These are phyloP conservation scores for Zygosaccharomyces pseudorouxii DNA, from an alignment of 805 yeast genomes.

Conservation along the genomic window DNA sequence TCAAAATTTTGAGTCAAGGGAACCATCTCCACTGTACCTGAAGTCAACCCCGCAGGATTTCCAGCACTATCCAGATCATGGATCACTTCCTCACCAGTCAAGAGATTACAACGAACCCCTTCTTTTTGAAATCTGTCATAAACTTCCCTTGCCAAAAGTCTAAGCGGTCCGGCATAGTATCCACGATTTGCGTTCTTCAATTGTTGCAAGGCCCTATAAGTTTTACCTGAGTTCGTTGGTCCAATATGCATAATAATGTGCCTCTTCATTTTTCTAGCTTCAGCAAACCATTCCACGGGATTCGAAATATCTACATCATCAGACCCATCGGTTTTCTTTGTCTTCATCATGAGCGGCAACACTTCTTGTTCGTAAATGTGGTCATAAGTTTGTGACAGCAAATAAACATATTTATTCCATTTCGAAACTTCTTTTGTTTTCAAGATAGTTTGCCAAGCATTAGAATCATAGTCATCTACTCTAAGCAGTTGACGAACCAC, in stretches of 20 bases:
- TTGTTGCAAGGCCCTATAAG: slow-evolving; percentile 71
- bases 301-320: slow-evolving; percentile 43
- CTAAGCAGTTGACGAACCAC: slow-evolving; percentile 18
- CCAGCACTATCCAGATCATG: slow-evolving; percentile 67
- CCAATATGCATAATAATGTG: slow-evolving; percentile 91
- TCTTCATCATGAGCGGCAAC: slow-evolving; percentile 19
- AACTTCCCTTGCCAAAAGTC: slow-evolving; percentile 87
- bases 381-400: slow-evolving; percentile 18
- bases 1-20: slow-evolving; percentile 67
- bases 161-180: slow-evolving; percentile 89
- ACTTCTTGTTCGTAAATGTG: slow-evolving; percentile 25
- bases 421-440: neutral
- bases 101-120: slow-evolving; percentile 68
- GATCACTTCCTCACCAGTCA: slow-evolving; percentile 94
- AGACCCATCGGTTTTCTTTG: slow-evolving; percentile 12
- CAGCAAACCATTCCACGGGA: slow-evolving; percentile 80
- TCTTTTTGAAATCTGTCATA: slow-evolving; percentile 71
- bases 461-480: slow-evolving; percentile 9
- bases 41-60: slow-evolving; percentile 64
- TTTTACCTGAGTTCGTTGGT: slow-evolving; percentile 96
- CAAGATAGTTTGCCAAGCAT: slow-evolving; percentile 14
- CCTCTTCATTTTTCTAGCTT: slow-evolving; percentile 73
- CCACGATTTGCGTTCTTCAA: slow-evolving; percentile 67
- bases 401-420: slow-evolving; percentile 14
- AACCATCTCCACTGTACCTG: slow-evolving; percentile 93